Conservation (phyloP, 2,329 filamentous ascomycete species). For the Neurospora sp. region DNA sequence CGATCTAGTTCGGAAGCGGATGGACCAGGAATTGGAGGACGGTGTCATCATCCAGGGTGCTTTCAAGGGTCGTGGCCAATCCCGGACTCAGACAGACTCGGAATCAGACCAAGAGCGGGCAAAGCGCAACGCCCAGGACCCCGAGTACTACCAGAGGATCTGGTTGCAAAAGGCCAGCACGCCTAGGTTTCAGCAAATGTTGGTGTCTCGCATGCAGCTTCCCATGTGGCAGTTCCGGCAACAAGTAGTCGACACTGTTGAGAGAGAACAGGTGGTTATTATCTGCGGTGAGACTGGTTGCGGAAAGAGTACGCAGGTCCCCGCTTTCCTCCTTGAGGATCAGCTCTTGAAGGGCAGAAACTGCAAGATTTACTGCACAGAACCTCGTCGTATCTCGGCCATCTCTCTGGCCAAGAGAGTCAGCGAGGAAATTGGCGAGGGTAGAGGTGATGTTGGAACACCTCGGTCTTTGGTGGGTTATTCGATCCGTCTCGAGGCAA, state of each 20-base stretch:
- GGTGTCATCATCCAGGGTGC: constrained; percentile 69
- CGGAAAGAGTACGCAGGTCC: constrained; percentile 97
- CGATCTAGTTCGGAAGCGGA: constrained; percentile 56
- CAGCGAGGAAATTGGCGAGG: constrained; percentile 88
- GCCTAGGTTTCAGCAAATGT: constrained; percentile 67
- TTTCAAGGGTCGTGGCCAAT: constrained; percentile 52
- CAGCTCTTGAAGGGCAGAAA: constrained; percentile 69
- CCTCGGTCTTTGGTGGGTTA: constrained; percentile 81
- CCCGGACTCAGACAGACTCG: constrained; percentile 36
- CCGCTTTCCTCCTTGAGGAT: constrained; percentile 84
- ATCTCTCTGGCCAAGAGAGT: constrained; percentile 89
- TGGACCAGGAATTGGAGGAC: constrained; percentile 61
- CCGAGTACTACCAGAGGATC: constrained; percentile 45
- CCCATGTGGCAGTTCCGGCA: constrained; percentile 84
- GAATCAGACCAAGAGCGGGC: constrained; percentile 38
- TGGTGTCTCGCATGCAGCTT: constrained; percentile 65
- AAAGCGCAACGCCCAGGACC: constrained; percentile 28
- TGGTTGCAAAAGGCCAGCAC: constrained; percentile 50
- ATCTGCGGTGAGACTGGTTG: constrained; percentile 95
- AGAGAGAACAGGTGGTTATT: constrained; percentile 76
- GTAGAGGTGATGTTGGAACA: constrained; percentile 71
- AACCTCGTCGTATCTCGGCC: constrained; percentile 90
- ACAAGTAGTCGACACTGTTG: constrained; percentile 67
- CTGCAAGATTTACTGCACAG: constrained; percentile 92
- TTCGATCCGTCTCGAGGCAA: constrained; percentile 86